These are phyloP conservation scores for Aspergillus latus DNA, from an alignment of 2,329 filamentous ascomycete genomes.

Conservation along the genomic window DNA sequence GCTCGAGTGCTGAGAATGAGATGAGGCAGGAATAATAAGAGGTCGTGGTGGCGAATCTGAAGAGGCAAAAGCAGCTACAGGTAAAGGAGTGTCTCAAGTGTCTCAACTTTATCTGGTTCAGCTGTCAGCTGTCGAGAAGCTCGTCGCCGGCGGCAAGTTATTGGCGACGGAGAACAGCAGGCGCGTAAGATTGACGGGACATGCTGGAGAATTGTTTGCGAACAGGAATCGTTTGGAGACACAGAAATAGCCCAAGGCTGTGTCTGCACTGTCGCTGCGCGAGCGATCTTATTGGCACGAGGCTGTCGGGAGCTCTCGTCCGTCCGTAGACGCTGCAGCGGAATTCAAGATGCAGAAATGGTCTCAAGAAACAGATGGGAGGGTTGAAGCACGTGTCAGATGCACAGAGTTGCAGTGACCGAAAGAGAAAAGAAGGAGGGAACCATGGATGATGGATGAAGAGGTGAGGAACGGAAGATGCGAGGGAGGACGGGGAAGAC, in stretches of 20 bases:
- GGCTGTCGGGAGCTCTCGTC: slow-evolving; percentile 12
- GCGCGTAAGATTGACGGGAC: slow-evolving; percentile 20
- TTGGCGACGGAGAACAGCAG: slow-evolving; percentile 20
- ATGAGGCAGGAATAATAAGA: neutral
- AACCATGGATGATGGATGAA: neutral
- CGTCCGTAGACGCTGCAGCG: slow-evolving; percentile 7
- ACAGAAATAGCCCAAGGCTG: slow-evolving; percentile 9
- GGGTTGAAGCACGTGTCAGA: slow-evolving; percentile 21
- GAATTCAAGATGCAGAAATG: neutral
- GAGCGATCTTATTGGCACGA: slow-evolving; percentile 9
- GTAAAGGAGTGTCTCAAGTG: neutral
- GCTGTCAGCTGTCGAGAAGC: neutral
- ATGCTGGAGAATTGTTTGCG: slow-evolving; percentile 17
- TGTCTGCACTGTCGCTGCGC: slow-evolving; percentile 20
- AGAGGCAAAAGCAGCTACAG: slow-evolving; percentile 1
- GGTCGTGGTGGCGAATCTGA: neutral
- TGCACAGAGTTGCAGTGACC: slow-evolving; percentile 14
- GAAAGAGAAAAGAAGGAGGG: slow-evolving; percentile 14
- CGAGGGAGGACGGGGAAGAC: neutral
- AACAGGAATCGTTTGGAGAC: neutral
- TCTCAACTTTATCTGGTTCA: neutral
- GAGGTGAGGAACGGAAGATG: neutral
- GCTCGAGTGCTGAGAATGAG: neutral
- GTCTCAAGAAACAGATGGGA: slow-evolving; percentile 5
- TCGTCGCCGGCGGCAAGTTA: slow-evolving; percentile 21